phyloP scores from a whole-genome alignment of 2,329 filamentous ascomycete genomes.

The Colletotrichum truncatum region DNA sequence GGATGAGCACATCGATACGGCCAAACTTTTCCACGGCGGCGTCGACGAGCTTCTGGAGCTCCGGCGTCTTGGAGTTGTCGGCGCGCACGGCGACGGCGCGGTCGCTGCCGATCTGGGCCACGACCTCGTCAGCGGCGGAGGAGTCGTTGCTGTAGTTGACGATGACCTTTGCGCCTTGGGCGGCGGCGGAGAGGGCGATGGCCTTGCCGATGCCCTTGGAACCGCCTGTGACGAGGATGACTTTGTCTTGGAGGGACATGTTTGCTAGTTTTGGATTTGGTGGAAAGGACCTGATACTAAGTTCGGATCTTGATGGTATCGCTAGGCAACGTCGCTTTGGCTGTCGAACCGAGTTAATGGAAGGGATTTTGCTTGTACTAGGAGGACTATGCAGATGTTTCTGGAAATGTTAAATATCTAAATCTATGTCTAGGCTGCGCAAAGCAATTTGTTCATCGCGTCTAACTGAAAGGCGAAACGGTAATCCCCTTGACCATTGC shows the following conservation, averaged over 20 bases:
- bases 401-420: too few relatives aligned
- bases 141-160: constrained; percentile 63
- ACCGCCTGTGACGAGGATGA: constrained; percentile 62
- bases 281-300: not conserved
- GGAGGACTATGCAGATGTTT: too few relatives aligned
- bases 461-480: too few relatives aligned
- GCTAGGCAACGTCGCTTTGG: too few relatives aligned
- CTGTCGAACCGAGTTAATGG: too few relatives aligned
- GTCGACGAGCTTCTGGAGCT: constrained; percentile 58
- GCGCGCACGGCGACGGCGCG: constrained; percentile 64
- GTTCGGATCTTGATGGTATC: not conserved
- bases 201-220: constrained; percentile 69
- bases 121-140: constrained; percentile 56
- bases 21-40: constrained; percentile 58
- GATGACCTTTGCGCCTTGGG: constrained; percentile 64
- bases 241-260: constrained; percentile 47
- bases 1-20: constrained; percentile 66
- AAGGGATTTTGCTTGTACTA: too few relatives aligned
- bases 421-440: too few relatives aligned
- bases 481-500: too few relatives aligned
- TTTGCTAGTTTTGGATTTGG: not conserved
- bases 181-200: constrained; percentile 65
- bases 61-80: constrained; percentile 56
- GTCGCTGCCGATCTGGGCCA: constrained; percentile 56
- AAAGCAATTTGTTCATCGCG: too few relatives aligned